Evolutionary conservation across 371 early-diverging fungal genomes (phyloP).

Genomic region (Rhizopus delemar): DNA sequence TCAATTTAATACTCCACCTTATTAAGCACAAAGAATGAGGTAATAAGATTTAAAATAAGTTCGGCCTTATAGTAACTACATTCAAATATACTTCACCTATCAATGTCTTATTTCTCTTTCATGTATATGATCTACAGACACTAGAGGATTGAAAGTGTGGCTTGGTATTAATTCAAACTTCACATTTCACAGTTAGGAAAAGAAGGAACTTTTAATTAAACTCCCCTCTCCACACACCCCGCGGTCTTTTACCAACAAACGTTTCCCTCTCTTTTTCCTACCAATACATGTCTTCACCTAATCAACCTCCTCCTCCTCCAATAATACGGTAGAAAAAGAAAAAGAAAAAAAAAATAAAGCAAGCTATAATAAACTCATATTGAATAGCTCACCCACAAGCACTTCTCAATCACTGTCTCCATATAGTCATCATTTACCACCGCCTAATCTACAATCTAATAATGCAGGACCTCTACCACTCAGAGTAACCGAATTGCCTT

Average conservation of each 20-base stretch:
- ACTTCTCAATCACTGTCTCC: conserved; percentile 21
- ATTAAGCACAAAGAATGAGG: too few relatives aligned
- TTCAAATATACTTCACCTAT: too few relatives aligned
- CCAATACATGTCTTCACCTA: conserved; percentile 21
- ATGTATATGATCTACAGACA: background rate
- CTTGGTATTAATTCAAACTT: background rate
- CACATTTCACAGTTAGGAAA: background rate
- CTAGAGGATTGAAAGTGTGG: background rate
- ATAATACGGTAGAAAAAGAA: conserved; percentile 24
- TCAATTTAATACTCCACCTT: too few relatives aligned
- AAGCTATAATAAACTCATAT: background rate
- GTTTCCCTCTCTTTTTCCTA: background rate
- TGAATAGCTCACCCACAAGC: conserved; percentile 13
- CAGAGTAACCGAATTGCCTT: conserved; percentile 25
- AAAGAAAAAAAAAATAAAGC: background rate
- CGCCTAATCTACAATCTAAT: conserved; percentile 9
- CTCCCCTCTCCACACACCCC: background rate
- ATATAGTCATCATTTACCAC: conserved; percentile 28
- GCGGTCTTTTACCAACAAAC: background rate
- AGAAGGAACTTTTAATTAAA: background rate
- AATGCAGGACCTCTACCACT: conserved; percentile 5
- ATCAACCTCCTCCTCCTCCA: conserved; percentile 26
- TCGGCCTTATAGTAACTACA: too few relatives aligned
- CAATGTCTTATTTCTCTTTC: background rate
- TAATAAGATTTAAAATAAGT: too few relatives aligned